Evolutionary conservation across 495 filamentous ascomycete genomes (phyloP), one percentile per base, ranked within the genome.

Genomic region (Parathielavia hyrcaniae): DNA sequence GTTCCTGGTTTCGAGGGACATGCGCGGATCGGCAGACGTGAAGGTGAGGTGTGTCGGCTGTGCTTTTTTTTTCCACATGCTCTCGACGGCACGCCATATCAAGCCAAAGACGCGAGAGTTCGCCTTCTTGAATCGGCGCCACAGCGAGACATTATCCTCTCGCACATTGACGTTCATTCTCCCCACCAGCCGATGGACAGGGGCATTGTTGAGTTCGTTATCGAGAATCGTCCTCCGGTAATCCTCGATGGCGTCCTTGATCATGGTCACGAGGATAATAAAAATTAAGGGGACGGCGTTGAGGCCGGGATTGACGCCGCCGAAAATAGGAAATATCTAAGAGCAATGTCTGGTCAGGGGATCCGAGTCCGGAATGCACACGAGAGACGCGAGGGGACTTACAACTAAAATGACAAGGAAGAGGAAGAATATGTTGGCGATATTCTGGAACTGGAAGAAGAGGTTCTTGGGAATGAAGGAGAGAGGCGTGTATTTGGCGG

Each of bases 201-300:
- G 87, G 14, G 95, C 92, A 64, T 99, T 97, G 75, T 99, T 99
- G 52, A 99, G 80, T 65, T 95, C 89, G 58, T 86, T 95, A 67
- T 99, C 95, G 19, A 96, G 84, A 22, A 90, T 79, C 2, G 91
- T 97, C 71, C 95, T 81, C 57, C 95, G 83, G 79, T 90, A 97
- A 77, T 99, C 95, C 73, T 99, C 95, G 61, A 97, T 88, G n/a
- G 86, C 93, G 68, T 99, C 95, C 73, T 97, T 99, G 64, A 96
- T 75, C 5, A 88, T 84, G 10, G 95, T 99, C 48, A 97, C 80
- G 60, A 84, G 75, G n/a, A 99, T 75, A 71, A 99, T 99, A 64
- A 97, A 84, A 65, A 97, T 96, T 66, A 99, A 73, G 48, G 95
- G 95, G 32, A 92, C 88, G 7, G 91, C 84, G 70, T 91, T 92